phyloP scores from a whole-genome alignment of 2,329 filamentous ascomycete genomes.

The Sporothrix euskadiensis region DNA sequence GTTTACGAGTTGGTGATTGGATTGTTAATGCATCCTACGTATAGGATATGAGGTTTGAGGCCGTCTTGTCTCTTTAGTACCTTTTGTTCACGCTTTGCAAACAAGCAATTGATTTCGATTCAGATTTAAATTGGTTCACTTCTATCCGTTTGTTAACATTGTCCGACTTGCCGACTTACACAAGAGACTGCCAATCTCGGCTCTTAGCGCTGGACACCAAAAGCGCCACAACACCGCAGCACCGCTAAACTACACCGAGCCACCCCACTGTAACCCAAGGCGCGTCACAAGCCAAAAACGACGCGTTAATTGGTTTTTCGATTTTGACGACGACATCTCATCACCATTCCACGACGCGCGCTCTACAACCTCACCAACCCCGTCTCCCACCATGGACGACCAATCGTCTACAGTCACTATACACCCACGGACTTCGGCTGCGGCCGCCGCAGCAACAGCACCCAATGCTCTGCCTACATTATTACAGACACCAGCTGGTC shows the following conservation, averaged over 20 bases:
- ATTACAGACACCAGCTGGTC: conserved; percentile 82
- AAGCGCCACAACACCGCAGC: not conserved
- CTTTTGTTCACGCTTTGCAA: not conserved
- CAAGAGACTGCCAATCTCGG: not conserved
- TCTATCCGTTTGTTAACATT: not conserved
- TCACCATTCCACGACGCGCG: not conserved
- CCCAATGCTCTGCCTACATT: conserved; percentile 70
- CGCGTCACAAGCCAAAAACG: not conserved
- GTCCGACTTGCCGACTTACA: not conserved
- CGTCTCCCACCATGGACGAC: not conserved
- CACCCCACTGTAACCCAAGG: not conserved
- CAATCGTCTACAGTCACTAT: conserved; percentile 41
- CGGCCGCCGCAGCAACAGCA: conserved; percentile 24
- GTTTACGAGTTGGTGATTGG: not conserved
- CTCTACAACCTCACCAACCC: not conserved
- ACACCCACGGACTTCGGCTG: conserved; percentile 39
- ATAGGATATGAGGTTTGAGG: not conserved
- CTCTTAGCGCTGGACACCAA: not conserved
- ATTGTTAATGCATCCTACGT: not conserved
- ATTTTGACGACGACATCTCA: not conserved
- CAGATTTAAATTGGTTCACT: not conserved
- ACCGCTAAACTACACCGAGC: not conserved
- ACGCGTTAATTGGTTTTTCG: conserved; percentile 22
- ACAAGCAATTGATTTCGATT: not conserved
- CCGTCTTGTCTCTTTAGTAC: not conserved